Conservation (phyloP, 2,329 filamentous ascomycete genomes). For the Paracoccidioides brasiliensis region DNA sequence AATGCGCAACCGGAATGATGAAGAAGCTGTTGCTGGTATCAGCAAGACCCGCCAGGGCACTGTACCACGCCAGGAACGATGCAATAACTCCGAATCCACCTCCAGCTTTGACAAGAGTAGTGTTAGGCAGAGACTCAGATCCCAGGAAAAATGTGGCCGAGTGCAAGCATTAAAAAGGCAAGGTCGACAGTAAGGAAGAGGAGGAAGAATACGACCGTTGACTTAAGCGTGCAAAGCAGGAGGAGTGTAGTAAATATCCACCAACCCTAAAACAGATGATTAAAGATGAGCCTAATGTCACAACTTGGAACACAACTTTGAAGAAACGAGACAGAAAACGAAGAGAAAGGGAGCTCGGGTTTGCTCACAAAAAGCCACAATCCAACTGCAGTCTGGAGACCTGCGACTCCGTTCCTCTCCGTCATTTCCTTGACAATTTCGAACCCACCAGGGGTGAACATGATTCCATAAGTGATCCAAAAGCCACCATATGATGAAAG, state of each 20-base stretch:
- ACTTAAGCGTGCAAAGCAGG: constrained; percentile 60
- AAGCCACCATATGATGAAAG: constrained; percentile 73
- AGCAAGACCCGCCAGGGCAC: constrained; percentile 68
- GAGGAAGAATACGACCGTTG: constrained; percentile 63
- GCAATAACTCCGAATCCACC: constrained; percentile 70
- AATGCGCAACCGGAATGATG: constrained; percentile 80
- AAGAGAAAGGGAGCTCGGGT: background rate
- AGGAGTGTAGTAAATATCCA: constrained; percentile 73
- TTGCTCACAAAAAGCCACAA: constrained; percentile 53
- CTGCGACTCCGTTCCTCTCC: constrained; percentile 18
- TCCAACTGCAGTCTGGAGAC: constrained; percentile 50
- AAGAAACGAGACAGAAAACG: no score
- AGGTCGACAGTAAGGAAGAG: constrained; percentile 68
- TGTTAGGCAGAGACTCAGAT: constrained; percentile 26
- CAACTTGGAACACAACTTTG: background rate
- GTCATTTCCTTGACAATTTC: constrained; percentile 40
- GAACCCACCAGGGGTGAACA: constrained; percentile 56
- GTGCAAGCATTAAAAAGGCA: constrained; percentile 59
- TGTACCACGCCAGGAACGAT: constrained; percentile 78
- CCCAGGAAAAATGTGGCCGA: constrained; percentile 48
- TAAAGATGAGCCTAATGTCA: background rate
- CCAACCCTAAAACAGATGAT: constrained; percentile 44
- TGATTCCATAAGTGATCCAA: constrained; percentile 64
- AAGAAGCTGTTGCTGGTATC: constrained; percentile 69
- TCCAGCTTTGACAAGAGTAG: constrained; percentile 52